Conservation (phyloP, 257 asterid species). For the Apocynum venetum region DNA sequence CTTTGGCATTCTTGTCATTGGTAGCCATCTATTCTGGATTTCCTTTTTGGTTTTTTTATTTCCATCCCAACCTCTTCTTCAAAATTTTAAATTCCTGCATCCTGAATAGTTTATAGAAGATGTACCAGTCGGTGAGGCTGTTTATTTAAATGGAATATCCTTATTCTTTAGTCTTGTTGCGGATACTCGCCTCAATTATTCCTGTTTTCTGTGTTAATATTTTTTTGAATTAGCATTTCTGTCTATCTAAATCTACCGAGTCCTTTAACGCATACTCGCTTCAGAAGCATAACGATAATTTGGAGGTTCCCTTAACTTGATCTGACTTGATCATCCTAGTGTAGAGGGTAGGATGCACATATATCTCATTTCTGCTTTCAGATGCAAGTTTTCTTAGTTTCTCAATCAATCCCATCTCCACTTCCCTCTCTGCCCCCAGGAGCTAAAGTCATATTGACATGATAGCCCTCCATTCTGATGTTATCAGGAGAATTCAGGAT, state of each 20-base stretch:
- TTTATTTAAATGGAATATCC: constrained; percentile 22
- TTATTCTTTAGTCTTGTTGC: constrained; percentile 22
- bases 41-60: constrained; percentile 8
- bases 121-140: constrained; percentile 30
- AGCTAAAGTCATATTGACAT: too few species aligned
- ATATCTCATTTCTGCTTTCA: neutral
- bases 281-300: neutral
- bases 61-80: constrained; percentile 9
- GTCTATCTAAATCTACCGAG: neutral
- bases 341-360: neutral
- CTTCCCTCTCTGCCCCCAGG: too few species aligned
- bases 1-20: neutral
- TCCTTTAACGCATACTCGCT: neutral
- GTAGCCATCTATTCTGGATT: constrained; percentile 1
- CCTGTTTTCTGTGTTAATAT: neutral
- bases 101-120: constrained; percentile 31
- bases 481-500: too few species aligned
- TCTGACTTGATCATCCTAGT: neutral
- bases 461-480: too few species aligned
- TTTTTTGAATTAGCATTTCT: neutral
- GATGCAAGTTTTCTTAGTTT: neutral
- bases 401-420: too few species aligned
- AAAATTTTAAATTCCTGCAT: constrained; percentile 17
- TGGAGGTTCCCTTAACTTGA: neutral
- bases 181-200: too few species aligned